Base-by-base conservation (phyloP, 2,329 filamentous ascomycete species). In the Epichloe baconii region DNA sequence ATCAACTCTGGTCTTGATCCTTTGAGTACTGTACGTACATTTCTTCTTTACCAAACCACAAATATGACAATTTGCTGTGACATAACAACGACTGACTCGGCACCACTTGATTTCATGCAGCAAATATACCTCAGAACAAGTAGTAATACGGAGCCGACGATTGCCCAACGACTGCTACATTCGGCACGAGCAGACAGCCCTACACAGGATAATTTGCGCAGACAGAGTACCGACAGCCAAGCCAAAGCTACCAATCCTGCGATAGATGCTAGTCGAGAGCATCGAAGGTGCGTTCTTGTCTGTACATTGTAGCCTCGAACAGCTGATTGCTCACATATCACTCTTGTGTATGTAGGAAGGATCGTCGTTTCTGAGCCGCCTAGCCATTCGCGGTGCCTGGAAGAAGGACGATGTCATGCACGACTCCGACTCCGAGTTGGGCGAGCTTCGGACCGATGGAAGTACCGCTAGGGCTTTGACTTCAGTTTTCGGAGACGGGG, bases 311-410 rank as follows among this genome's bases (percentile, higher is more conserved):
- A 31, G 26, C 3, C 26, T 8, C 26, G 26, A 31, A 8, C 26
- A 11, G 8, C 26, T 31, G 26, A 31, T 31, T 47, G 42, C 50
- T 43, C 42, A 54, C 56, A 58, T 40, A 58, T 47, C 11, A 31
- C 26, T 45, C 21, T 21, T 17, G 26, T 26, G 26, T 37, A 5
- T 48, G 35, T 40, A 95, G 86, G 67, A 96, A 95, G 71, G 86
- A 31, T 80, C 85, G 17, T 95, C 89, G 14, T 95, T 98, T 64
- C 78, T 98, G 31, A 94, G 88, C 66, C 86, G 89, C 50, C 76
- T 84, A 50, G 76, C 75, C 59, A 82, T 97, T 66, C 80, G 82
- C 37, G 77, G 78, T 55, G 77, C 76, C 54, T 89, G 88, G 71
- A 94, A 85, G 68, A 88, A 86, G 63, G 79, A 80, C 54, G 71